A percentile compares a stretch with the other conserved stretches of the same genome.
phyloP scores from a whole-genome alignment of 148 eudicot species.

The Spergularia bocconei region DNA sequence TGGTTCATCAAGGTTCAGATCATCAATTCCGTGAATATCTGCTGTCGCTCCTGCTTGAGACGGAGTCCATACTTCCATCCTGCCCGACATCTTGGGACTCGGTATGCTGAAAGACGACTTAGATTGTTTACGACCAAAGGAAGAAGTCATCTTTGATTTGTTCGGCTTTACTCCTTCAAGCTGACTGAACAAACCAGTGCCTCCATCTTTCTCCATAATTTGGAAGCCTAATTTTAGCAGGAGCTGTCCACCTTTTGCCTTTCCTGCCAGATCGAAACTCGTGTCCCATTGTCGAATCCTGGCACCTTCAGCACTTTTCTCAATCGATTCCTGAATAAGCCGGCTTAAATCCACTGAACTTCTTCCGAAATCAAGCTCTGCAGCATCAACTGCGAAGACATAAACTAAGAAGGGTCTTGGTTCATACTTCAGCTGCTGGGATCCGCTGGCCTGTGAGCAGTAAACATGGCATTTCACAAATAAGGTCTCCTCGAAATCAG shows the following conservation, averaged over 20 bases:
- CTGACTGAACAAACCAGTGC: conserved; percentile 57
- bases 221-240: conserved; percentile 79
- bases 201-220: conserved; percentile 96
- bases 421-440: conserved; percentile 50
- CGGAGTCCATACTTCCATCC: conserved; percentile 65
- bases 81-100: conserved; percentile 68
- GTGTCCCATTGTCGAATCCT: conserved; percentile 86
- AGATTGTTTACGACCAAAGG: conserved; percentile 67
- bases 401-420: conserved; percentile 75
- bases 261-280: conserved; percentile 65
- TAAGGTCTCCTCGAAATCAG: conserved; percentile 90
- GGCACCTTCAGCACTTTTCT: conserved; percentile 61
- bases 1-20: conserved; percentile 82
- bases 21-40: conserved; percentile 69
- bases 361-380: conserved; percentile 80
- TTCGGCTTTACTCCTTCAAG: conserved; percentile 37
- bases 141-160: conserved; percentile 33
- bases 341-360: conserved; percentile 69
- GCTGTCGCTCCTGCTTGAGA: conserved; percentile 48
- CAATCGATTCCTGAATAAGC: conserved; percentile 70
- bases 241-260: conserved; percentile 88
- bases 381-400: conserved; percentile 75
- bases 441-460: conserved; percentile 44
- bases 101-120: conserved; percentile 86
- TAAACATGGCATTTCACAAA: conserved; percentile 82